Percentiles rank a stretch among this genome's conserved stretches.
Evolutionary conservation across 2,329 filamentous ascomycete species (phyloP).

Genomic region (Kalmusia sp.): DNA sequence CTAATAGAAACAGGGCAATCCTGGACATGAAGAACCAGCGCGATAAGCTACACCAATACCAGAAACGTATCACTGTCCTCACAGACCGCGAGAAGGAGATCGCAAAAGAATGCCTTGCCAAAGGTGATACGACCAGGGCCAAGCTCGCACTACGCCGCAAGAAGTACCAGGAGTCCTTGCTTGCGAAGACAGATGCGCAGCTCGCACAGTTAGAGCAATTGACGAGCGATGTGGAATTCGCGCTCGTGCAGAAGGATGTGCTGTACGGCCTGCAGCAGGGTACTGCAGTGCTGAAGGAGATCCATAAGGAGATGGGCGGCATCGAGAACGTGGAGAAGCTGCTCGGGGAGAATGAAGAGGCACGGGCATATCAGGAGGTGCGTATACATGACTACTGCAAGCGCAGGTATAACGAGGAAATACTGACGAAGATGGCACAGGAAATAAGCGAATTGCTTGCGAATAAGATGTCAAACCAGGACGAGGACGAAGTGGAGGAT

Average conservation of each 20-base stretch:
- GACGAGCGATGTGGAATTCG: constrained; percentile 90
- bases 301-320: constrained; percentile 95
- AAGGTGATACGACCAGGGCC: constrained; percentile 80
- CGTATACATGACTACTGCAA: constrained; percentile 26
- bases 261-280: constrained; percentile 92
- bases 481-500: constrained; percentile 97
- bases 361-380: constrained; percentile 88
- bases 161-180: constrained; percentile 93
- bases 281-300: constrained; percentile 85
- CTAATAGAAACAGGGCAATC: constrained; percentile 72
- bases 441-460: constrained; percentile 93
- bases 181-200: constrained; percentile 89
- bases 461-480: constrained; percentile 86
- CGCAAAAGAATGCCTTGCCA: constrained; percentile 80
- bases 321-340: constrained; percentile 93
- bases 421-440: constrained; percentile 53
- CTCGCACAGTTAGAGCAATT: constrained; percentile 92
- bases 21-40: constrained; percentile 97
- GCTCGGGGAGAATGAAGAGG: constrained; percentile 90
- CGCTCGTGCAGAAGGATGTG: constrained; percentile 95
- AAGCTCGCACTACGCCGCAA: constrained; percentile 89
- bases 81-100: constrained; percentile 88
- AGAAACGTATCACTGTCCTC: constrained; percentile 84
- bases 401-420: constrained; percentile 2
- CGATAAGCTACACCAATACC: constrained; percentile 96